A percentile compares a stretch with the other conserved stretches of the same genome.
These are phyloP conservation scores for Spergularia marina DNA, from an alignment of 148 eudicot genomes.

Conservation along the genomic window DNA sequence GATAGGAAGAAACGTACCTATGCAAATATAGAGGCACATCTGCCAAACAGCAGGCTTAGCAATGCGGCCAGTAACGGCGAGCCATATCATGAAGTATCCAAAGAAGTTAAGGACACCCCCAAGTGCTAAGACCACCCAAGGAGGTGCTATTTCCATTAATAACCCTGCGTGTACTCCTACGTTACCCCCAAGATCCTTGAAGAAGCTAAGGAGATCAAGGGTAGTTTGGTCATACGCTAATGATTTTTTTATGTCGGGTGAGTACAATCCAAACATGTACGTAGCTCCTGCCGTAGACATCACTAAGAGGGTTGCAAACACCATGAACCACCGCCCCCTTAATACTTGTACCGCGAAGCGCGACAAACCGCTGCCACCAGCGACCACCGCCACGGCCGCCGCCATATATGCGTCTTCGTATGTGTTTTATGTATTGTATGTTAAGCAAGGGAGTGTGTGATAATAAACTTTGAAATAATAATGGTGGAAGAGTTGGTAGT, in stretches of 20 bases:
- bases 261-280: constrained; percentile 46
- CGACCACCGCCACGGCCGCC: background rate
- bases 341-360: constrained; percentile 20
- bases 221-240: constrained; percentile 45
- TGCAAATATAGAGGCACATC: constrained; percentile 45
- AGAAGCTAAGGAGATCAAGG: constrained; percentile 37
- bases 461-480: background rate
- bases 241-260: constrained; percentile 26
- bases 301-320: constrained; percentile 36
- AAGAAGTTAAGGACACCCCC: constrained; percentile 41
- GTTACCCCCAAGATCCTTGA: constrained; percentile 39
- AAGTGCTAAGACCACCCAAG: constrained; percentile 36
- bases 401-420: background rate
- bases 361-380: background rate
- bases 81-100: constrained; percentile 53
- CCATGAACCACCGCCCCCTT: constrained; percentile 50
- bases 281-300: constrained; percentile 42
- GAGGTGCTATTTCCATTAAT: constrained; percentile 39
- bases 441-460: background rate
- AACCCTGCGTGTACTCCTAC: constrained; percentile 39
- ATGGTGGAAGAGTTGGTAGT: background rate
- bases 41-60: constrained; percentile 46
- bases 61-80: constrained; percentile 36
- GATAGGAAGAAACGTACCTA: constrained; percentile 19
- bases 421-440: background rate